phyloP scores from a whole-genome alignment of 1,139 yeast species.

The Pichia cactophila region DNA sequence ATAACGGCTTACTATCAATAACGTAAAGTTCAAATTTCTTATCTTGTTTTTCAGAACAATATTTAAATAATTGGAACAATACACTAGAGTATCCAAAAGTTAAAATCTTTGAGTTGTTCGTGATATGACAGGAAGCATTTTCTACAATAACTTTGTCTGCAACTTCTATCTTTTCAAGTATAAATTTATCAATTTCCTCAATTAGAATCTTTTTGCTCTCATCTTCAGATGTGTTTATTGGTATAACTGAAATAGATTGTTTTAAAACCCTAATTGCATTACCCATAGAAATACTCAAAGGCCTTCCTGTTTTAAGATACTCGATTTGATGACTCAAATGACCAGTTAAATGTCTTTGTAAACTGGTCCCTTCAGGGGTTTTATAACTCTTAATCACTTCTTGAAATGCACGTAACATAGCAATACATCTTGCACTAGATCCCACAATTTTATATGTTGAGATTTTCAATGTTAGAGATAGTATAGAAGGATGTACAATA shows the following conservation, averaged over 20 bases:
- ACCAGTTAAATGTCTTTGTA: conserved; percentile 81
- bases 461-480: conserved; percentile 70
- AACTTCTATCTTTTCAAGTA: conserved; percentile 76
- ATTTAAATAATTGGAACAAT: conserved; percentile 63
- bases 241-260: conserved; percentile 78
- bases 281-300: conserved; percentile 92
- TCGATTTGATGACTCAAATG: conserved; percentile 94
- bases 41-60: conserved; percentile 53
- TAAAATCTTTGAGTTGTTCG: conserved; percentile 69
- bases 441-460: conserved; percentile 87
- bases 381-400: conserved; percentile 70
- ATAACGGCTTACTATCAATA: conserved; percentile 92
- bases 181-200: conserved; percentile 69
- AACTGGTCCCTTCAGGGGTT: conserved; percentile 80
- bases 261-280: conserved; percentile 96
- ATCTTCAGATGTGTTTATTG: conserved; percentile 63
- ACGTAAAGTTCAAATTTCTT: conserved; percentile 75
- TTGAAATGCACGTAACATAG: conserved; percentile 83
- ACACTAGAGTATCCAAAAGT: conserved; percentile 89
- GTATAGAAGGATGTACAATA: conserved; percentile 80
- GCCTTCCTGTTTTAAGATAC: conserved; percentile 83
- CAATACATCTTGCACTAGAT: conserved; percentile 73
- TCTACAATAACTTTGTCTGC: conserved; percentile 81
- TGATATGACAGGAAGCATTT: conserved; percentile 70
- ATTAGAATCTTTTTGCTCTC: conserved; percentile 65